Base-by-base conservation (phyloP, 192 early-diverging fungal species). In the Lunasporangiospora selenospora region DNA sequence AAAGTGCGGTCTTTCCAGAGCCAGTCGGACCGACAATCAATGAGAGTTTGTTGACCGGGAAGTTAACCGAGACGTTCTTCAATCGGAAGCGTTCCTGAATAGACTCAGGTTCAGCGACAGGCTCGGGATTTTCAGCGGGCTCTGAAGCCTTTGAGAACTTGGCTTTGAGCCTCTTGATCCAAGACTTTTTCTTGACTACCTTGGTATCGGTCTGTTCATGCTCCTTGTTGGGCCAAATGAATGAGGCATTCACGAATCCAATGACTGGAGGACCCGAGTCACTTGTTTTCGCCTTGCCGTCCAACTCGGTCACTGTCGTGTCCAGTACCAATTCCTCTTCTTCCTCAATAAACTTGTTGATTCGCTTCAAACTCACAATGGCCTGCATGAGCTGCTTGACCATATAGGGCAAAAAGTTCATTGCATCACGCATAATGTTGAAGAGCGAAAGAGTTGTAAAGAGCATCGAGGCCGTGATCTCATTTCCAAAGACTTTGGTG, bases 21-120 rank as follows among this genome's bases (percentile, higher is more conserved):
- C 94, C 97, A 8, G 95, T 97, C 10, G 92, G 80, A 4, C 97
- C 97, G 32, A 86, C 88, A 24, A 98, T 67, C 21, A 96, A 76
- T 10, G 89, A 89, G 3, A 95, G 80, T 41, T 89, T 85, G 21
- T 85, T 85, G n/a, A 59, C 41, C 4, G 90, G 89, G 78, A 97
- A 91, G 5, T 59, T 65, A 24, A 89, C 62, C 60, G 84, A 81
- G 13, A 95, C 58, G 53, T 92, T 81, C 36, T 57, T 69, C 15
- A 94, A 80, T n/a, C 77, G 49, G 51, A 93, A 93, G 10, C 60
- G 59, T 31, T 32, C 69, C 26, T 67, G 41, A 3, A 51, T 52
- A 12, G 42, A 47, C 6, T 63, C 49, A 11, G 58, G 46, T 26
- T 76, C 57, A 40, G 41, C 55, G 32, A 34, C 41, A 16, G 38